Conservation (phyloP, 192 early-diverging fungal genomes). For the Backusella liffmaniae region DNA sequence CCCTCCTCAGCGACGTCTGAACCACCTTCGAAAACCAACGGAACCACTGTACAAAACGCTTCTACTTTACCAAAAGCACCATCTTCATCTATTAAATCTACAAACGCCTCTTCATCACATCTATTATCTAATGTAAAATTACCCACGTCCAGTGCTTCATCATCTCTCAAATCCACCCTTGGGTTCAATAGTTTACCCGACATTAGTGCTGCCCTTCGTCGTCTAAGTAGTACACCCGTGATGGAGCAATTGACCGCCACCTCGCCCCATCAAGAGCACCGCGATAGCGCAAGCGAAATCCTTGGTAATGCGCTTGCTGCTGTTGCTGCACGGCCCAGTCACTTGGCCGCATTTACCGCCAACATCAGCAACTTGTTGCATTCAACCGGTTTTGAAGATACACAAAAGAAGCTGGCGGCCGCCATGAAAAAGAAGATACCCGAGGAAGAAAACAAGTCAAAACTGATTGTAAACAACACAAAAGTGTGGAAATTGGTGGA, state of each 20-base stretch:
- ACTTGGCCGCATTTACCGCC: conserved; percentile 23
- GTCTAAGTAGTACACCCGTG: conserved; percentile 10
- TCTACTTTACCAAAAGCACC: not conserved
- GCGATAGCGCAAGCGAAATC: conserved; percentile 6
- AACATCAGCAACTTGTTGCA: conserved; percentile 20
- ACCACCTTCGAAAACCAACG: not conserved
- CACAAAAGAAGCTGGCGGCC: not conserved
- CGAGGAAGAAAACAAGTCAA: conserved; percentile 14
- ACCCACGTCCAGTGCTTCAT: not conserved
- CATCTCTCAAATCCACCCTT: not conserved
- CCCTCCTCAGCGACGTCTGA: not conserved
- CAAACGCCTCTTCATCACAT: not conserved
- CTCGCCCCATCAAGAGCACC: not conserved
- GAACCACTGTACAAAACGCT: not conserved
- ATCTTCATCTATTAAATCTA: not conserved
- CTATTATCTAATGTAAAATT: not conserved
- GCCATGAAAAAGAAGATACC: conserved; percentile 7
- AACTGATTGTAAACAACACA: conserved; percentile 31
- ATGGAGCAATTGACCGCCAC: not conserved
- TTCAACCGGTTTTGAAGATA: conserved; percentile 8
- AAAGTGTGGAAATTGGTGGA: conserved; percentile 27
- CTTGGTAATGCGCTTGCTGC: conserved; percentile 29
- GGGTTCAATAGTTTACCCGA: conserved; percentile 19
- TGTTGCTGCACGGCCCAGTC: conserved; percentile 14
- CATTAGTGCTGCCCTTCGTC: conserved; percentile 15